These are phyloP conservation scores for Entelexis sorbosivorans DNA, from an alignment of 1,139 yeast species.

Conservation along the genomic window DNA sequence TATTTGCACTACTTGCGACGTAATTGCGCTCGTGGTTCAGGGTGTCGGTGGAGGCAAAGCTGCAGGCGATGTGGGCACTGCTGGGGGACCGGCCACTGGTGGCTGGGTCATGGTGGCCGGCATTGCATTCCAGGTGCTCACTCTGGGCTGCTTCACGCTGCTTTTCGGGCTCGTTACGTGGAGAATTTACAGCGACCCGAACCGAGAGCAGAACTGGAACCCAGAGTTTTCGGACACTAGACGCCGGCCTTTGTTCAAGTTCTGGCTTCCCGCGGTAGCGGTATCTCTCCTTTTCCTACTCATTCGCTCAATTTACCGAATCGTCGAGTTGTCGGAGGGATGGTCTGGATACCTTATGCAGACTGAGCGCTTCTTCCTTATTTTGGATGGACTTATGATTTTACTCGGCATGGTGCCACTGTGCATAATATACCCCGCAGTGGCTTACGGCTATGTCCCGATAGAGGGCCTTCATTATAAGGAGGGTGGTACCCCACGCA, in stretches of 20 bases:
- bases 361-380: slow-evolving; percentile 64
- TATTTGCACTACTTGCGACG: slow-evolving; percentile 55
- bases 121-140: slow-evolving; percentile 61
- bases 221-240: slow-evolving; percentile 39
- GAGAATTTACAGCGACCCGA: slow-evolving; percentile 22
- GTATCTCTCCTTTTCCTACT: slow-evolving; percentile 42
- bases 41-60: slow-evolving; percentile 79
- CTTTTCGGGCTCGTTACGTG: slow-evolving; percentile 20
- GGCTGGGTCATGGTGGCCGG: slow-evolving; percentile 76
- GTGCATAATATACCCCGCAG: slow-evolving; percentile 54
- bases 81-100: slow-evolving; percentile 37
- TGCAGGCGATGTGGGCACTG: slow-evolving; percentile 36
- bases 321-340: slow-evolving; percentile 68
- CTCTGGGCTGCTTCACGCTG: slow-evolving; percentile 53
- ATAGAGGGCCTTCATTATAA: slow-evolving; percentile 21
- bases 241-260: slow-evolving; percentile 19
- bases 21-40: slow-evolving; percentile 59
- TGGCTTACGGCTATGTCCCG: slow-evolving; percentile 27
- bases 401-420: slow-evolving; percentile 37
- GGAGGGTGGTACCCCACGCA: neutral
- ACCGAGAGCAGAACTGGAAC: slow-evolving; percentile 28
- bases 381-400: slow-evolving; percentile 68
- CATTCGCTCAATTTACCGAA: slow-evolving; percentile 69
- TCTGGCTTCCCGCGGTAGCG: slow-evolving; percentile 21
- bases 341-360: slow-evolving; percentile 59